Percentiles rank a stretch among this genome's conserved stretches.
These are phyloP conservation scores for Backusella liffmaniae DNA, from an alignment of 192 early-diverging fungal genomes.

Conservation along the genomic window DNA sequence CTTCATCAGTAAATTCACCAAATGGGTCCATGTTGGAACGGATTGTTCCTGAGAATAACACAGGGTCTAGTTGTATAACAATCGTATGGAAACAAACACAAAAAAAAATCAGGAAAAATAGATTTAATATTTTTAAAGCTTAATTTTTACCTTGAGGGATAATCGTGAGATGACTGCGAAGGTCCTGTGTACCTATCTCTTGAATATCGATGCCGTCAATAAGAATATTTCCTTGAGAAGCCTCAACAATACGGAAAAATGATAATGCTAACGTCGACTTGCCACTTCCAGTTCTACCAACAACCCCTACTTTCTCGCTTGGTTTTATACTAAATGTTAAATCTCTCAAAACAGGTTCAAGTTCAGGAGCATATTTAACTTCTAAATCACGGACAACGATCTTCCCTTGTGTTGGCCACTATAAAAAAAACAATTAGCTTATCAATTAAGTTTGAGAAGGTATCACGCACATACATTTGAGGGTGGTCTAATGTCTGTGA, in stretches of 20 bases:
- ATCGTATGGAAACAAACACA: neutral
- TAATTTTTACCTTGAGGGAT: conserved; percentile 73
- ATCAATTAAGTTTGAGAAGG: neutral
- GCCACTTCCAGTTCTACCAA: conserved; percentile 88
- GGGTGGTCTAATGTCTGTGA: conserved; percentile 51
- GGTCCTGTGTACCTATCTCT: conserved; percentile 70
- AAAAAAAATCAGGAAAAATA: neutral
- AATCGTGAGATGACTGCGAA: conserved; percentile 78
- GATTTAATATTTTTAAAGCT: neutral
- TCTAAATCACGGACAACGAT: conserved; percentile 72
- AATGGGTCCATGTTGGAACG: conserved; percentile 93
- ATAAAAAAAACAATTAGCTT: neutral
- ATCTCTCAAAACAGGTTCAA: conserved; percentile 70
- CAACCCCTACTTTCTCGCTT: conserved; percentile 87
- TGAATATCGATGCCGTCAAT: conserved; percentile 83
- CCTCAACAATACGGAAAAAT: conserved; percentile 79
- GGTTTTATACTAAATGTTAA: conserved; percentile 66
- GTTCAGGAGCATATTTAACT: conserved; percentile 73
- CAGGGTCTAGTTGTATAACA: conserved; percentile 39
- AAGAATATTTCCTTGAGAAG: conserved; percentile 61
- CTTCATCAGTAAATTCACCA: conserved; percentile 69
- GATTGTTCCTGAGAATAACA: conserved; percentile 46
- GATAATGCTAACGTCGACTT: conserved; percentile 80
- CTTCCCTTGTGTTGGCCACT: conserved; percentile 75
- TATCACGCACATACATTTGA: conserved; percentile 36